A percentile compares a stretch with the other conserved stretches of the same genome.
Conservation (phyloP, 2,329 filamentous ascomycete genomes). For the Phyllosticta paracitricarpa region DNA sequence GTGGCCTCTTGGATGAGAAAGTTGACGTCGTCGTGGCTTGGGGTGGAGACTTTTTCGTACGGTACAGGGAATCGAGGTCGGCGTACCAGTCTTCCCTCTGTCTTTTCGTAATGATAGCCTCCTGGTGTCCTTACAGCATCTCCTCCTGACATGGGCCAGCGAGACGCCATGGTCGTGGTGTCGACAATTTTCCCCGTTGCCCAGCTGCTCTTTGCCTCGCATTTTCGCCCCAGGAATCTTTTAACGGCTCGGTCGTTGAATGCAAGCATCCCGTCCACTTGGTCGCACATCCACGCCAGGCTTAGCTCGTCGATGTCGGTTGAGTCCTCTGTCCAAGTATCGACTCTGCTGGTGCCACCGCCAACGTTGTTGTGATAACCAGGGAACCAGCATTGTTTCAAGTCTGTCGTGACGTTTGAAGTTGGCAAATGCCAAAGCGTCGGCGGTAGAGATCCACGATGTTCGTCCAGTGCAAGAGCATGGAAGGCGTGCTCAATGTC, state of each 20-base stretch:
- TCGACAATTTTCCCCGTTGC: background rate
- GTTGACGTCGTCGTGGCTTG: background rate
- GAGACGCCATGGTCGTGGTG: background rate
- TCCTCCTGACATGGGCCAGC: background rate
- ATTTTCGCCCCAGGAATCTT: background rate
- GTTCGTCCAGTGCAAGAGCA: conserved; percentile 45
- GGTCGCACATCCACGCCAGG: conserved; percentile 32
- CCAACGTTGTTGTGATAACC: conserved; percentile 45
- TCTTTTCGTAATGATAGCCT: background rate
- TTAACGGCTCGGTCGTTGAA: background rate
- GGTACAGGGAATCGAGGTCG: background rate
- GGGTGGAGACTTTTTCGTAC: background rate
- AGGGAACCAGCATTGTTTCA: conserved; percentile 48
- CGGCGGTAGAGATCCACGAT: conserved; percentile 40
- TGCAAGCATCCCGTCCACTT: background rate
- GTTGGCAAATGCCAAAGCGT: conserved; percentile 40
- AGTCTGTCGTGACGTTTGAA: conserved; percentile 17
- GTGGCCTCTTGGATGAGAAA: background rate
- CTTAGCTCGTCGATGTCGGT: conserved; percentile 26
- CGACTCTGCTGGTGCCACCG: conserved; percentile 30
- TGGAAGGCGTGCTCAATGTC: conserved; percentile 46
- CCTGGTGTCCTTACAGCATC: background rate
- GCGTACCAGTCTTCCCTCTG: background rate
- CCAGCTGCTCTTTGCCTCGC: background rate
- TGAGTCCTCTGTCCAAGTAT: background rate